A percentile compares a stretch with the other conserved stretches of the same genome.
phyloP scores from a whole-genome alignment of 2,329 filamentous ascomycete genomes.

The Parasarocladium wereldwijsianum region DNA sequence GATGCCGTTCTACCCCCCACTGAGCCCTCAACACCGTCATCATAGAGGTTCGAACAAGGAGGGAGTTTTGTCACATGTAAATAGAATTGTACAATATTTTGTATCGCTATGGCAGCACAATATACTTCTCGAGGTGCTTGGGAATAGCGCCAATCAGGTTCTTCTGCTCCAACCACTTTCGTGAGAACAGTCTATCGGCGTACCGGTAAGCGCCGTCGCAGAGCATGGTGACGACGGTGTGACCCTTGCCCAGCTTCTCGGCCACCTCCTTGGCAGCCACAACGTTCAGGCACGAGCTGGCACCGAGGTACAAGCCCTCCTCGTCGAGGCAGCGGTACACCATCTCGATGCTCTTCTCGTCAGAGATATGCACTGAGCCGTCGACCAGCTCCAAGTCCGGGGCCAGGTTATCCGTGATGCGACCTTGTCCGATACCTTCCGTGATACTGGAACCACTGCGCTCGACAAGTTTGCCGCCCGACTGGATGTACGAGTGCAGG shows the following conservation, averaged over 20 bases:
- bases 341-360: conserved; percentile 95
- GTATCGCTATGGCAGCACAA: conserved; percentile 58
- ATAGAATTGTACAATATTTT: conserved; percentile 8
- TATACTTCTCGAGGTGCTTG: conserved; percentile 78
- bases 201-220: conserved; percentile 97
- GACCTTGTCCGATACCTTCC: conserved; percentile 92
- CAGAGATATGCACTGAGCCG: conserved; percentile 68
- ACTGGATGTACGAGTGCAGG: conserved; percentile 80
- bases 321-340: conserved; percentile 93
- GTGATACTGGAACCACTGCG: conserved; percentile 80
- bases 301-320: conserved; percentile 88
- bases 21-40: too few relatives aligned
- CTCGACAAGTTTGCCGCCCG: conserved; percentile 71
- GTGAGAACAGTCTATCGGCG: conserved; percentile 83
- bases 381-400: conserved; percentile 76
- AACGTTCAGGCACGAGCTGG: conserved; percentile 87
- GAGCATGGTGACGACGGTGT: conserved; percentile 85
- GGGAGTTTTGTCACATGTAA: not conserved
- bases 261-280: conserved; percentile 91
- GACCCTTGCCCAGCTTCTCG: conserved; percentile 72
- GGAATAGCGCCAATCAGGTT: conserved; percentile 70
- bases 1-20: too few relatives aligned
- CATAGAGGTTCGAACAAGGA: not conserved
- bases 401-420: conserved; percentile 85
- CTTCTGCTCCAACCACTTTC: conserved; percentile 82